Base-by-base conservation (phyloP, 2,329 filamentous ascomycete genomes). In the Metarhizium album region DNA sequence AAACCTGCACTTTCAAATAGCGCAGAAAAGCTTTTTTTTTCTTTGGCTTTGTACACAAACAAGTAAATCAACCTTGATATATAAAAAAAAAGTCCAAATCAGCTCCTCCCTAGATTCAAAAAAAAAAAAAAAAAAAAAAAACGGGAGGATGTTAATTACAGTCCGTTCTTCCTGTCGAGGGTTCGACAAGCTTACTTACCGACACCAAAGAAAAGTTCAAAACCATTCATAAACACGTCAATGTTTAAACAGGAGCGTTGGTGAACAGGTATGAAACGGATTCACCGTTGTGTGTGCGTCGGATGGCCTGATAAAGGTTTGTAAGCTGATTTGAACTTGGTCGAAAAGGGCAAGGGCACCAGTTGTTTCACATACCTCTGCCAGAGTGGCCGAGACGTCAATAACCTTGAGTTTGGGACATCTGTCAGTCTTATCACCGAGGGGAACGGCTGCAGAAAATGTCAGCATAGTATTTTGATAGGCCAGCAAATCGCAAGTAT, bases 351-450 rank as follows among this genome's bases (percentile, higher is more conserved):
- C 3, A n/a, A n/a, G n/a, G n/a, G n/a, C n/a, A n/a, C n/a, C n/a
- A n/a, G n/a, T n/a, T n/a, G n/a, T 16, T 22, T 27, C 3, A 35
- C 65, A 45, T 62, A 72, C 71, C 67, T 78, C 83, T n/a, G 82
- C 83, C 52, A 87, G 72, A 35, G 90, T 95, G 42, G 87, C 86
- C 61, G 86, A 89, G 60, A 96, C 88, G 68, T 96, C 90, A 65
- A 96, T 95, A 51, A 90, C 90, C 69, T 90, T 84, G 56, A 96
- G 80, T 68, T 87, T 85, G 52, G 82, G 77, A 69, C 90, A 94
- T 42, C 76, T 70, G 62, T 84, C 81, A 65, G 86, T 84, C 76
- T 94, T 91, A 65, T 89, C 86, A 56, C 83, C 80, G 57, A 90
- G 59, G 54, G 67, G 67, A 45, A 70, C 67, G 54, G 67, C 67